Percentiles rank a stretch among this genome's conserved stretches.
phyloP scores from a whole-genome alignment of 306 rosid genomes.

The Alnus glutinosa region DNA sequence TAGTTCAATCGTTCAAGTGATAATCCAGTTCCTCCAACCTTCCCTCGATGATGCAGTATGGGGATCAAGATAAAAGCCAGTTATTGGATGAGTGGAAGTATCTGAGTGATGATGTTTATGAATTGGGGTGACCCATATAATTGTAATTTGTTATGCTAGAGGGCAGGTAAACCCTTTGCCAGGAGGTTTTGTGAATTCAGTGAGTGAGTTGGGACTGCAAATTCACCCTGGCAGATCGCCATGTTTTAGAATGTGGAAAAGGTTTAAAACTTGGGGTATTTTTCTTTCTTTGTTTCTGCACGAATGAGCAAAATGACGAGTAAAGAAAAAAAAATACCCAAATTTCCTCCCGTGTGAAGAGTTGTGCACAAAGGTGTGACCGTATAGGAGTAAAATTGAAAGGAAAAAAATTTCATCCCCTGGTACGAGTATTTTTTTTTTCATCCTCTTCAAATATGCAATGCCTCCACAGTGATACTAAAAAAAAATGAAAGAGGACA shows the following conservation, averaged over 20 bases:
- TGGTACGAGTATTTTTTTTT: neutral
- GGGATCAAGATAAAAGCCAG: too few relatives aligned
- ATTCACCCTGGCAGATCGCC: neutral
- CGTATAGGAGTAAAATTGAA: neutral
- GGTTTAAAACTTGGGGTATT: neutral
- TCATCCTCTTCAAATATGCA: neutral
- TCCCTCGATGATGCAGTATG: neutral
- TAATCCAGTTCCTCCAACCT: neutral
- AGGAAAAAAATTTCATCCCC: neutral
- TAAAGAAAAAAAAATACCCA: neutral
- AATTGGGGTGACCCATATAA: neutral
- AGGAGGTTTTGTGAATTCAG: neutral
- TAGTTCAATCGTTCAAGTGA: neutral
- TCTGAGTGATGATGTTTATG: neutral
- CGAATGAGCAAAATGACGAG: neutral
- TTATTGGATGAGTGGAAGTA: neutral
- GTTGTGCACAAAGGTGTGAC: neutral
- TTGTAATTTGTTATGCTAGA: neutral
- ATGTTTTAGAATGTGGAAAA: neutral
- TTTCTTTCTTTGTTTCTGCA: neutral
- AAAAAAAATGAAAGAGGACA: neutral
- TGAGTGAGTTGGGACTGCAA: neutral
- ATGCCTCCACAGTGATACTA: neutral
- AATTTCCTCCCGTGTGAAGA: neutral
- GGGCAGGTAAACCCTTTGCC: neutral